A percentile compares a stretch with the other conserved stretches of the same genome.
phyloP scores from a whole-genome alignment of 805 yeast species.

The Cyberlindnera nakhonratchasimensis region DNA sequence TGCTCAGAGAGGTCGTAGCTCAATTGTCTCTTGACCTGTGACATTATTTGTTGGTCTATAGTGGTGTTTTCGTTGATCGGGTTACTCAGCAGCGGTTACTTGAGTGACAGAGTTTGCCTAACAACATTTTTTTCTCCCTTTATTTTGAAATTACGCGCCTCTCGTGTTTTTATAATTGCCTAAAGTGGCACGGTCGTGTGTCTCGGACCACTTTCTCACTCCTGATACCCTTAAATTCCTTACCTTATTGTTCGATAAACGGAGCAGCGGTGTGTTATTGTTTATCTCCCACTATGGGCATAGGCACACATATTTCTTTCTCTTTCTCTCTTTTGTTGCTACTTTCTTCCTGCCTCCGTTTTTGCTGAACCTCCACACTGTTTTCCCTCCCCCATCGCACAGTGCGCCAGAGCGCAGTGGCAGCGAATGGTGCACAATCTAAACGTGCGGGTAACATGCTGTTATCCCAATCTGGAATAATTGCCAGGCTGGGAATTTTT shows the following conservation, averaged over 20 bases:
- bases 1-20: conserved; percentile 26
- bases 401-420: background rate
- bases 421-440: background rate
- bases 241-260: too few relatives aligned
- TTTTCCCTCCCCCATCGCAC: too few relatives aligned
- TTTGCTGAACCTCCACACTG: background rate
- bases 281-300: too few relatives aligned
- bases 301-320: too few relatives aligned
- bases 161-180: background rate
- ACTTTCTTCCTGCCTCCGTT: background rate
- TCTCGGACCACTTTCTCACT: background rate
- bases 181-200: background rate
- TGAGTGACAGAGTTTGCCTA: conserved; percentile 1
- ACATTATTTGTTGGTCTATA: conserved; percentile 11
- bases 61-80: background rate
- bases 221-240: too few relatives aligned
- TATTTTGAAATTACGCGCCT: background rate
- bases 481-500: too few relatives aligned
- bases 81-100: background rate
- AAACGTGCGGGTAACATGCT: conserved; percentile 2
- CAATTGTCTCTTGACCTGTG: conserved; percentile 37
- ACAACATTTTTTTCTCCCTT: background rate
- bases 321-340: too few relatives aligned
- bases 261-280: too few relatives aligned
- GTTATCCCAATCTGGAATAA: background rate